Evolutionary conservation across 2,329 filamentous ascomycete species (phyloP), one percentile per base, ranked within the genome.

Genomic region (Hypomyces rosellus): DNA sequence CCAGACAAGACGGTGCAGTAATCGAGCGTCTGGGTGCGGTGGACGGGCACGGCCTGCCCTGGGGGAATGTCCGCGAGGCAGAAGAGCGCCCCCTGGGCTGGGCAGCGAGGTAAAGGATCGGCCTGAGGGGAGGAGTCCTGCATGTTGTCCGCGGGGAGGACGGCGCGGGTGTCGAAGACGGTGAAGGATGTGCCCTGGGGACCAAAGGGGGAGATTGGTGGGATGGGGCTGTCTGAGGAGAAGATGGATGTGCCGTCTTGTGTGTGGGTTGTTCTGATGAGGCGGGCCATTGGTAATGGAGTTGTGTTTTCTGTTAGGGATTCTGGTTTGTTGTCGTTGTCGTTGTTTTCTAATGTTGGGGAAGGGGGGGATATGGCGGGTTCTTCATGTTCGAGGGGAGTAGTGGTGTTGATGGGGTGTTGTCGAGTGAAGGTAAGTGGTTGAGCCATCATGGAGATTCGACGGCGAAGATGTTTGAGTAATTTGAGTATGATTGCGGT

Each of bases 21-120:
- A 55, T 74, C 71, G 8, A 71, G 54, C 44, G 63, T 72, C 34
- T 63, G 45, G 1, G 71, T 74, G 12, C 71, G 69, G 53, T 74
- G 72, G 65, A 73, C 69, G 1, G 70, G 70, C 7, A 59, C 62
- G 43, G 51, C 57, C 13, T 48, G 57, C 0, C 54, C 57, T 3
- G 65, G 63, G 15, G 61, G 59, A 44, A 69, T 59, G 55, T 70
- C 58, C 2, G 59, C 58, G 34, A 69, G 51, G 49, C 62, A 59
- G 54, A 71, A 70, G 15, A 64, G 51, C n/a, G 65, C 55, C 8
- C 71, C 72, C 4, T 50, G 34, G 0, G 64, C 64, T 5, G 67
- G 59, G n/a, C 65, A 68, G 18, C 67, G 63, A 0, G 69, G 68
- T 3, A 70, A 52, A 8, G 55, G 55, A 12, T 56, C 53, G 12